These are phyloP conservation scores for Butyriboletus appendiculatus DNA, from an alignment of 1,284 basidiomycete genomes.

Conservation along the genomic window DNA sequence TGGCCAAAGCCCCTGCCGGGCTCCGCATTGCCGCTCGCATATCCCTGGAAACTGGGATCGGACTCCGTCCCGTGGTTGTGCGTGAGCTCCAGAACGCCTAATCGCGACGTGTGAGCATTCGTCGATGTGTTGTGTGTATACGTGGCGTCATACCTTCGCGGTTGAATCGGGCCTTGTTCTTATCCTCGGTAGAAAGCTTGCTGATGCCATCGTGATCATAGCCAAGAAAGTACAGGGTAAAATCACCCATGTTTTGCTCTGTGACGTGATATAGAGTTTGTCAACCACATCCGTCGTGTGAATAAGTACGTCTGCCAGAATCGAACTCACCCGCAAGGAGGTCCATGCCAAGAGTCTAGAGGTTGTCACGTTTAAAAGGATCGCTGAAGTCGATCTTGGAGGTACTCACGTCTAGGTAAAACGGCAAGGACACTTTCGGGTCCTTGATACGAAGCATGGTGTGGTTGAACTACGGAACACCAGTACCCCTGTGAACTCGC, in stretches of 20 bases:
- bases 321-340: constrained; percentile 56
- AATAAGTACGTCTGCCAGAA: background rate
- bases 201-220: constrained; percentile 59
- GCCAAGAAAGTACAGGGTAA: constrained; percentile 83
- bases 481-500: background rate
- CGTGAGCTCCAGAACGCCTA: constrained; percentile 83
- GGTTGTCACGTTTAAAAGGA: constrained; percentile 12
- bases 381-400: background rate
- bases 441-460: constrained; percentile 92
- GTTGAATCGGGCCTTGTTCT: constrained; percentile 45
- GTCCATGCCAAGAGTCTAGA: constrained; percentile 84
- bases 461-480: constrained; percentile 71
- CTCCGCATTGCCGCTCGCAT: constrained; percentile 84
- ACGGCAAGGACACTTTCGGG: constrained; percentile 74
- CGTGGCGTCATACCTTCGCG: constrained; percentile 56
- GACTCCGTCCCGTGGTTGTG: constrained; percentile 90
- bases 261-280: constrained; percentile 3
- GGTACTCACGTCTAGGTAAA: constrained; percentile 66
- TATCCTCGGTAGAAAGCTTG: constrained; percentile 50
- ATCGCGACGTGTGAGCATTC: background rate
- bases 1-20: constrained; percentile 84
- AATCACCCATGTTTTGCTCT: constrained; percentile 58
- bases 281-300: background rate
- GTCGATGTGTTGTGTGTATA: constrained; percentile 1
- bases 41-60: constrained; percentile 77